Conservation (phyloP, 2,329 filamentous ascomycete genomes). For the Sporothrix brasiliensis region DNA sequence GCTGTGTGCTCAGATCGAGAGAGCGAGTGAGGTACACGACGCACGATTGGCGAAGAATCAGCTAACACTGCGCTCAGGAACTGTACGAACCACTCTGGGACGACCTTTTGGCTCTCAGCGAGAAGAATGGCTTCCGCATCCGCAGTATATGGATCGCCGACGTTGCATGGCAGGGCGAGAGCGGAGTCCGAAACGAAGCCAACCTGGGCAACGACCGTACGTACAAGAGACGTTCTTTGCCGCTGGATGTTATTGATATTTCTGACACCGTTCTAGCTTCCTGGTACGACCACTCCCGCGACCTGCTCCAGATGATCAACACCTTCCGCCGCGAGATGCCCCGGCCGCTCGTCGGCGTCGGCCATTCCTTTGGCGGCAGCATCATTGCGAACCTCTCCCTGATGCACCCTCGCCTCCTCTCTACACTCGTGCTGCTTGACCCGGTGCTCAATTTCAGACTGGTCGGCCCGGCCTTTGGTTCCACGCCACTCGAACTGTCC, state of each 20-base stretch:
- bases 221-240: slow-evolving; percentile 38
- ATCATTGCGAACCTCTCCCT: slow-evolving; percentile 72
- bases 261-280: slow-evolving; percentile 57
- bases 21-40: background rate
- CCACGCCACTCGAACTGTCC: slow-evolving; percentile 61
- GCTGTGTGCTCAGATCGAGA: too few relatives aligned
- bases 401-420: slow-evolving; percentile 78
- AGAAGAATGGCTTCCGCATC: slow-evolving; percentile 66
- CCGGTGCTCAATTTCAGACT: slow-evolving; percentile 73
- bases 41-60: background rate
- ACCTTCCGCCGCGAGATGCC: slow-evolving; percentile 77
- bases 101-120: slow-evolving; percentile 66
- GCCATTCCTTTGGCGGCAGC: slow-evolving; percentile 85
- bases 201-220: slow-evolving; percentile 81
- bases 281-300: slow-evolving; percentile 84
- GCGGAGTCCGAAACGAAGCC: slow-evolving; percentile 74
- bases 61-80: slow-evolving; percentile 54
- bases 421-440: slow-evolving; percentile 77
- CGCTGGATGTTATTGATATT: background rate
- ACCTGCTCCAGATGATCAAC: slow-evolving; percentile 84
- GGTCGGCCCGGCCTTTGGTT: slow-evolving; percentile 44
- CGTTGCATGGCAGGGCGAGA: slow-evolving; percentile 80
- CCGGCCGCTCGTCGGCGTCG: slow-evolving; percentile 79
- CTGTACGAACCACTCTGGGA: slow-evolving; percentile 92
- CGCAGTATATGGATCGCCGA: slow-evolving; percentile 89